phyloP scores from a whole-genome alignment of 2,329 filamentous ascomycete genomes.

The Exophiala sp. region DNA sequence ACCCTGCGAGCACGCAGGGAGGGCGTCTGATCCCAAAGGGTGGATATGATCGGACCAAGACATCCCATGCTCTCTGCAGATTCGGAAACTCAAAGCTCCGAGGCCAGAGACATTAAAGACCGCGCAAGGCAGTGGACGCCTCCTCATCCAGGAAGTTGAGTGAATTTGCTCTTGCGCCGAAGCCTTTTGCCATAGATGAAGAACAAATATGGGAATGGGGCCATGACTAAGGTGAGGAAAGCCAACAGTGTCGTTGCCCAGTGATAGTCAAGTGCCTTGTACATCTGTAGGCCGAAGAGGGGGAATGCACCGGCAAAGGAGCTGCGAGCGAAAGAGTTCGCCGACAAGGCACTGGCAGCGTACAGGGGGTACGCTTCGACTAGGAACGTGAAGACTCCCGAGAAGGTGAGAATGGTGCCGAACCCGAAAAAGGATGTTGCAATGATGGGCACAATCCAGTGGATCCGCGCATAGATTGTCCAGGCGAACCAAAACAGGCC shows the following conservation, averaged over 20 bases:
- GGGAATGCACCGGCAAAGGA: slow-evolving; percentile 68
- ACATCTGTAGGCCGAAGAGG: slow-evolving; percentile 34
- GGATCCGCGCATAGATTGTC: slow-evolving; percentile 68
- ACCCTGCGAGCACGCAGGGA: background rate
- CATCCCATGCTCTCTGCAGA: background rate
- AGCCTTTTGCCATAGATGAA: slow-evolving; percentile 45
- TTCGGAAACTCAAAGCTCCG: background rate
- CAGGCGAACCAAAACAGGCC: slow-evolving; percentile 87
- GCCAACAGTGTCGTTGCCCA: slow-evolving; percentile 40
- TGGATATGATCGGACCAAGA: background rate
- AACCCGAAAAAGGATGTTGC: slow-evolving; percentile 64
- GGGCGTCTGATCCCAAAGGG: background rate
- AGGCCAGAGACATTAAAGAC: background rate
- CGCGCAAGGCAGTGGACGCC: background rate
- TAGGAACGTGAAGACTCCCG: slow-evolving; percentile 81
- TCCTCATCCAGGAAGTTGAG: slow-evolving; percentile 9
- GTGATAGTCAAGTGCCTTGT: slow-evolving; percentile 34
- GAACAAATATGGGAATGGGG: slow-evolving; percentile 48
- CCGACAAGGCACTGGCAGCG: slow-evolving; percentile 62
- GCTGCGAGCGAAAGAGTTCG: slow-evolving; percentile 73
- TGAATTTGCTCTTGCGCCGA: slow-evolving; percentile 42
- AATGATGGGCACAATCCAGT: slow-evolving; percentile 72
- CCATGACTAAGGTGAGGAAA: slow-evolving; percentile 37
- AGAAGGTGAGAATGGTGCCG: slow-evolving; percentile 71
- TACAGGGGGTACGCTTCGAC: slow-evolving; percentile 54